These are phyloP conservation scores for Starmerella cellae DNA, from an alignment of 805 yeast genomes.

Conservation along the genomic window DNA sequence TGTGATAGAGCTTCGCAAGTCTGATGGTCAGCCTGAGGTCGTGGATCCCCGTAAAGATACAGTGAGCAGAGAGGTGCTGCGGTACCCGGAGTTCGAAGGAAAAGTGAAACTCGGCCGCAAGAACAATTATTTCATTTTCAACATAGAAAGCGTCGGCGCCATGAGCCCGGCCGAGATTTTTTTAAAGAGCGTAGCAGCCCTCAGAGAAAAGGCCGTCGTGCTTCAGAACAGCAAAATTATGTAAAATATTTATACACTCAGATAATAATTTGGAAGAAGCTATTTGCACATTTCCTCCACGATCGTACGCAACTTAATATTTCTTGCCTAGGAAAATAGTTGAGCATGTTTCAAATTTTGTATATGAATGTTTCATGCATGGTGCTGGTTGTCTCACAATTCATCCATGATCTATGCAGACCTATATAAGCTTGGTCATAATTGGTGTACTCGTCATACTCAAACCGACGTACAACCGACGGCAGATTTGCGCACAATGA, in stretches of 20 bases:
- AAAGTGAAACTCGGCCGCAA: constrained; percentile 83
- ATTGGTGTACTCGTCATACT: too few species aligned
- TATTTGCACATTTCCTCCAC: too few species aligned
- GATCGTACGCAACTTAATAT: too few species aligned
- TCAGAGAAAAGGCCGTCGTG: constrained; percentile 50
- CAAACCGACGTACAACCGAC: too few species aligned
- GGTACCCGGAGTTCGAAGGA: constrained; percentile 82
- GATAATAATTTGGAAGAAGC: too few species aligned
- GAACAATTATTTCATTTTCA: constrained; percentile 86
- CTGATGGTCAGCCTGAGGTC: constrained; percentile 60
- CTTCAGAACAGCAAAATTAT: constrained; percentile 14
- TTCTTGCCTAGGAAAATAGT: too few species aligned
- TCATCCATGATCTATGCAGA: too few species aligned
- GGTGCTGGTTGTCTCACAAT: too few species aligned
- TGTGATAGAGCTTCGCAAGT: constrained; percentile 56
- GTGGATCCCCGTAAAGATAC: constrained; percentile 89
- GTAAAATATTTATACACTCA: neutral
- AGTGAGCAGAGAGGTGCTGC: constrained; percentile 87
- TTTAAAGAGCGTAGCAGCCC: constrained; percentile 72
- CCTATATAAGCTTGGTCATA: too few species aligned
- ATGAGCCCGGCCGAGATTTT: constrained; percentile 95
- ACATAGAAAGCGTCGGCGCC: constrained; percentile 90
- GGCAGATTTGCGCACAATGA: too few species aligned
- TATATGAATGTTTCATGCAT: too few species aligned
- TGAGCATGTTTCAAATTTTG: too few species aligned